phyloP scores from a whole-genome alignment of 129 eudicot genomes.

The Rutidosis leptorrhynchoides region DNA sequence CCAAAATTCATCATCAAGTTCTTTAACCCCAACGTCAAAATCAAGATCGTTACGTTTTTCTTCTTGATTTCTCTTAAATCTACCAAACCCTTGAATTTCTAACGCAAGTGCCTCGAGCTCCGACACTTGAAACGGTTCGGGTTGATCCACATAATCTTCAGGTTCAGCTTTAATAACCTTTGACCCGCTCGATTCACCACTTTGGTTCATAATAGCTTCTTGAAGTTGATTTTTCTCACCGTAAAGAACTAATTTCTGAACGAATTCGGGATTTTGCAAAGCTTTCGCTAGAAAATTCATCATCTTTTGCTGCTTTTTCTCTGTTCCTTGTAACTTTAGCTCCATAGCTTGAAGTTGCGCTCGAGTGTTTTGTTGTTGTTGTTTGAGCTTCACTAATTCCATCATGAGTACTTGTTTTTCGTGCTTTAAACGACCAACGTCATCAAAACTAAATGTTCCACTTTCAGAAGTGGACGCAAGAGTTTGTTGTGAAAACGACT shows the following conservation, averaged over 20 bases:
- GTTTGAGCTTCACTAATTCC: slow-evolving; percentile 76
- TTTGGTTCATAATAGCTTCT: slow-evolving; percentile 39
- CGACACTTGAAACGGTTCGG: slow-evolving; percentile 36
- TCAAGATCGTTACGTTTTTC: slow-evolving; percentile 35
- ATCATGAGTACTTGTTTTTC: slow-evolving; percentile 58
- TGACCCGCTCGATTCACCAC: slow-evolving; percentile 34
- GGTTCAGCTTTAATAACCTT: slow-evolving; percentile 59
- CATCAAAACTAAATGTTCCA: slow-evolving; percentile 52
- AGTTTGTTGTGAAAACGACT: slow-evolving; percentile 33
- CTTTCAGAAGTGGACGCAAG: slow-evolving; percentile 39
- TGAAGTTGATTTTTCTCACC: slow-evolving; percentile 61
- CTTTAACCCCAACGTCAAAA: slow-evolving; percentile 41
- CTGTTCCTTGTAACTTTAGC: slow-evolving; percentile 62
- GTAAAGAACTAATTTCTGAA: slow-evolving; percentile 55
- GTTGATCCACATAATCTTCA: slow-evolving; percentile 34
- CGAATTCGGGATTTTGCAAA: slow-evolving; percentile 76
- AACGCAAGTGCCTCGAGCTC: slow-evolving; percentile 93
- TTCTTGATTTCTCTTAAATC: slow-evolving; percentile 40
- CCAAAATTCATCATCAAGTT: slow-evolving; percentile 89
- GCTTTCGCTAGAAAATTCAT: slow-evolving; percentile 93
- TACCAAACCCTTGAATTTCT: slow-evolving; percentile 89
- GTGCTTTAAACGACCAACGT: slow-evolving; percentile 61
- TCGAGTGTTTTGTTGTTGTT: slow-evolving; percentile 65
- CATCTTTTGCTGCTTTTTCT: slow-evolving; percentile 83
- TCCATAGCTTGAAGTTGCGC: slow-evolving; percentile 76